Percentiles rank a stretch among this genome's conserved stretches.
These are phyloP conservation scores for Cercospora zeae-maydis DNA, from an alignment of 2,329 filamentous ascomycete genomes.

Conservation along the genomic window DNA sequence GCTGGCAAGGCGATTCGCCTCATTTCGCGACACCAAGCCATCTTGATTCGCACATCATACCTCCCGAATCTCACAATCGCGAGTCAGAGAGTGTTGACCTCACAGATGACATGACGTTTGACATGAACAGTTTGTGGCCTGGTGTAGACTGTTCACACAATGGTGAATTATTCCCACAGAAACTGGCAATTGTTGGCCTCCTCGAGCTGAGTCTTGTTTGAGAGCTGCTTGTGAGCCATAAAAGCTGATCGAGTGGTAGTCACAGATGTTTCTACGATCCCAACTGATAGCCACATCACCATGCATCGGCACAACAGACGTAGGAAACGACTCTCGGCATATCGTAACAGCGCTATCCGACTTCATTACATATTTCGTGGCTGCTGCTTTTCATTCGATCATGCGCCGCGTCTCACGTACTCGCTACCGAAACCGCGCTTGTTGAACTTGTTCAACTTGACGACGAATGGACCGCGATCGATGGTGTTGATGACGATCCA, in stretches of 20 bases:
- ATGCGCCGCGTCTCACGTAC: slow-evolving; percentile 5
- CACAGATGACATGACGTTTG: neutral
- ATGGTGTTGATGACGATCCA: slow-evolving; percentile 53
- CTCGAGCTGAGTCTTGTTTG: too few species aligned
- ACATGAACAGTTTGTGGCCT: neutral
- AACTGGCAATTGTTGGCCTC: too few species aligned
- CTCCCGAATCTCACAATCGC: neutral
- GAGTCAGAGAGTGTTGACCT: neutral
- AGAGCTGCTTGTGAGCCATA: too few species aligned
- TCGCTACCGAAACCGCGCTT: slow-evolving; percentile 19
- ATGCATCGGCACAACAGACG: neutral
- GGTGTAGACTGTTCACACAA: neutral
- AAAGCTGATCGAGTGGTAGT: too few species aligned
- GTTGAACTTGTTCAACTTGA: slow-evolving; percentile 37
- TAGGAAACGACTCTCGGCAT: neutral
- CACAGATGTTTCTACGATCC: neutral
- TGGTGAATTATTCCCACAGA: too few species aligned
- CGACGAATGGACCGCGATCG: slow-evolving; percentile 49
- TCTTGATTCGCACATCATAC: neutral
- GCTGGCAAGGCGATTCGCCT: neutral
- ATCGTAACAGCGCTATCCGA: neutral
- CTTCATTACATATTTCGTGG: neutral
- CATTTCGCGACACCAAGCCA: neutral
- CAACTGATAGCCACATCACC: neutral
- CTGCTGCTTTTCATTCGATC: neutral